These are phyloP conservation scores for Cardamine occulta DNA, from an alignment of 345 rosid genomes.

Conservation along the genomic window DNA sequence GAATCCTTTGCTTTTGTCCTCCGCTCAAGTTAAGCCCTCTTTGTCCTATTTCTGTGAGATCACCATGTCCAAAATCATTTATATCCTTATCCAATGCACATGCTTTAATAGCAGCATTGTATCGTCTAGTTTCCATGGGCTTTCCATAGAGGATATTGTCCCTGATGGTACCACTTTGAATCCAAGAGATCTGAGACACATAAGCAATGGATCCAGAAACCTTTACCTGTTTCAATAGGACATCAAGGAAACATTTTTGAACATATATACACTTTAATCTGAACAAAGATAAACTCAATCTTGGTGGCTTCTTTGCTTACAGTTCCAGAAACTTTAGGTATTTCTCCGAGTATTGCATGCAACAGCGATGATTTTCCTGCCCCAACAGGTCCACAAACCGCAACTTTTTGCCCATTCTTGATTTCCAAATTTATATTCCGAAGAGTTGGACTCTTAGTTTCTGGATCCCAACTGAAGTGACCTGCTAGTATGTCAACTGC, in stretches of 20 bases:
- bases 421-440: conserved; percentile 51
- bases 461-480: conserved; percentile 73
- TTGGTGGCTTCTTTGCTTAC: conserved; percentile 51
- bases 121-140: conserved; percentile 61
- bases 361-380: conserved; percentile 79
- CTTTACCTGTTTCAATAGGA: conserved; percentile 50
- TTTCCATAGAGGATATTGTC: conserved; percentile 72
- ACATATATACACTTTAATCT: background rate
- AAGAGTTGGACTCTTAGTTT: conserved; percentile 49
- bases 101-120: conserved; percentile 57
- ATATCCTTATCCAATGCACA: conserved; percentile 81
- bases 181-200: conserved; percentile 83
- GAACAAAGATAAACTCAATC: conserved; percentile 12
- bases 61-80: conserved; percentile 65
- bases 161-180: conserved; percentile 79
- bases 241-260: conserved; percentile 5
- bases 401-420: conserved; percentile 60
- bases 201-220: conserved; percentile 65
- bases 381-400: conserved; percentile 82
- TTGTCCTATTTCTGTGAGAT: conserved; percentile 82
- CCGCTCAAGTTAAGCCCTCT: conserved; percentile 93
- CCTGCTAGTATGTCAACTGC: conserved; percentile 59
- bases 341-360: conserved; percentile 70
- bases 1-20: conserved; percentile 88
- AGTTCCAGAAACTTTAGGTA: conserved; percentile 65